Evolutionary conservation across 257 asterid species (phyloP), one percentile per base, ranked within the genome.

Genomic region (Ilex aquifolium): DNA sequence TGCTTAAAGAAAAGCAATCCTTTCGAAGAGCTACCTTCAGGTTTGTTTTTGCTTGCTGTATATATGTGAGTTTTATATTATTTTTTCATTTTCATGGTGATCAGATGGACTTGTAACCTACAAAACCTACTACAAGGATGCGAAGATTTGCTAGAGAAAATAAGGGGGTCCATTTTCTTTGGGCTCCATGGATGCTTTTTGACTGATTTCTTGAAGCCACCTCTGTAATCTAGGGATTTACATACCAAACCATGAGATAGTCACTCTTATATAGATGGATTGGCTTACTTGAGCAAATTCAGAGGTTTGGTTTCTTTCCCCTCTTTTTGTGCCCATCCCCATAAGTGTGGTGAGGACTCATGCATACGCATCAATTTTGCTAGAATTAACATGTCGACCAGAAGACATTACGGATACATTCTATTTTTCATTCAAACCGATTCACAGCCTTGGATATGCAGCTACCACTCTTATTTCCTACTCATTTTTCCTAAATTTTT

Each of bases 201-300:
- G 57, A 55, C 59, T 44, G 58, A 68, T 31, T 11, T 27, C 27
- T 42, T 32, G 62, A 59, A 59, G 42, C n/a, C 42, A 32, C 60
- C 56, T 62, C 70, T 67, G 31, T 65, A 63, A 21, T 65, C 39
- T 27, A 65, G 16, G 53, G 59, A 11, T 15, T 44, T 59, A 44
- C 39, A 44, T 57, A 30, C 42, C 58, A 57, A 56, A 64, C 31
- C 21, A 63, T 32, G 65, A 58, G 65, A 39, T 31, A 66, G 40
- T 61, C 66, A 10, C 46, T 55, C 46, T 31, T 42, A n/a, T 44
- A 11, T 49, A 49, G 54, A 49, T 49, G 40, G 17, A 54, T 16
- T 39, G 32, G 2, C 50, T 21, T 15, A 15, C 13, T 48, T 31
- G 10, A 52, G 52, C 44, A 12, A 52, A 13, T 11, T 2, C 36